Conservation (phyloP, 176 grass and related monocot species). For the Aegilops bicornis region DNA sequence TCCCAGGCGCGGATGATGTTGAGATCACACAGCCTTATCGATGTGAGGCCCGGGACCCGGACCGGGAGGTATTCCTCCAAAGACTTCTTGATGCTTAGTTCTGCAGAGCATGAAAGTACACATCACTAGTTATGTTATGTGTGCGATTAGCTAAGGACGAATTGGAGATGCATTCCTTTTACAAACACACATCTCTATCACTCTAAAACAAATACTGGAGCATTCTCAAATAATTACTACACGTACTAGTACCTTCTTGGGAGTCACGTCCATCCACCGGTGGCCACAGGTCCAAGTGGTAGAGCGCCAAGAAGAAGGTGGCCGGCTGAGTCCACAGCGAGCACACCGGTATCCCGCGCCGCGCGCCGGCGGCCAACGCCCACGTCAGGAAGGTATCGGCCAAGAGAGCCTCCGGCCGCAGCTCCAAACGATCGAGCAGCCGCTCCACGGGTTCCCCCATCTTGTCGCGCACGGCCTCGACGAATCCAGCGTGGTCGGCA, state of each 20-base stretch:
- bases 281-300: conserved; percentile 41
- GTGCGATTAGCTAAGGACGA: too few relatives aligned
- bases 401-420: conserved; percentile 31
- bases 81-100: too few relatives aligned
- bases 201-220: too few relatives aligned
- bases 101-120: too few relatives aligned
- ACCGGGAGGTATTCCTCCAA: too few relatives aligned
- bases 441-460: conserved; percentile 51
- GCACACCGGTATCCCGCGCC: conserved; percentile 55
- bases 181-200: too few relatives aligned
- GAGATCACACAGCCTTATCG: too few relatives aligned
- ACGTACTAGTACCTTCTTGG: conserved; percentile 27
- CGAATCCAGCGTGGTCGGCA: conserved; percentile 38
- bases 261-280: background rate
- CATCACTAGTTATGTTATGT: too few relatives aligned
- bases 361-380: conserved; percentile 39
- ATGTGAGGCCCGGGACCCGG: too few relatives aligned
- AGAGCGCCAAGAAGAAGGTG: conserved; percentile 49
- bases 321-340: conserved; percentile 55
- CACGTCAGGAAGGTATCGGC: conserved; percentile 55
- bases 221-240: too few relatives aligned
- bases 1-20: too few relatives aligned
- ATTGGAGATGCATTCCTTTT: too few relatives aligned
- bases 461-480: conserved; percentile 42
- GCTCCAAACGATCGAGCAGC: conserved; percentile 39